Evolutionary conservation across 163 green algal species (phyloP), one percentile per base, ranked within the genome.

Genomic region (Scenedesmus sp.): DNA sequence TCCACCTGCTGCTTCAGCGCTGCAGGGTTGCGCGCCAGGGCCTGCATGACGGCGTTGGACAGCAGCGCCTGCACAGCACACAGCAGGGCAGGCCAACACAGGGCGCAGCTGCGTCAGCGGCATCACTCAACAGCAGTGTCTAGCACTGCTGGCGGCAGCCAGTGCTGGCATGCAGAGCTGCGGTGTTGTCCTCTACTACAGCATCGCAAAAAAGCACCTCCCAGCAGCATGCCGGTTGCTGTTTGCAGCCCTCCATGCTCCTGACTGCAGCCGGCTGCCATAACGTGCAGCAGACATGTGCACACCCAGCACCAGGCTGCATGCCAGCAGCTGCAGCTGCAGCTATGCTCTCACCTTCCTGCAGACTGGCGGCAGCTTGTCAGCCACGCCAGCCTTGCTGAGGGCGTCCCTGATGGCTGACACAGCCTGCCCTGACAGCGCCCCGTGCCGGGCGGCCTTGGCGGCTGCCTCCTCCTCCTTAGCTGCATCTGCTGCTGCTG

Each of bases 31-130:
- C 90, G 59, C 18, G 34, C 86, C 59, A 91, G 6, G 7, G 7
- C 16, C 8, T 54, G 59, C n/a, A 93, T 6, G 34, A 74, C 5
- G 23, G 74, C 60, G 7, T 52, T 7, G 10, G 52, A 81, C 84
- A 93, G 73, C 57, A 93, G 84, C 16, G 85, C 90, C 84, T 91
- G 67, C 66, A 74, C 4, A 2, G 9, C 70, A 52, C 70, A 52
- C 56, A 66, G 10, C 74, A 87, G 13, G 3, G 23, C 64, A 59
- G 16, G 18, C 34, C 54, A 76, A 12, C 5, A 20, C n/a, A 59
- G 82, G 8, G 13, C 46, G 82, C 55, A 6, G 82, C 82, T 46
- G 34, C 34, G 34, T 46, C 34, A 46, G 34, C 34, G 34, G 34
- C 34, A 46, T 46, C 34, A 46, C 34, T 54, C 20, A 18, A n/a